Conservation (phyloP, 768 basidiomycete genomes). For the Termitomyces sp. region DNA sequence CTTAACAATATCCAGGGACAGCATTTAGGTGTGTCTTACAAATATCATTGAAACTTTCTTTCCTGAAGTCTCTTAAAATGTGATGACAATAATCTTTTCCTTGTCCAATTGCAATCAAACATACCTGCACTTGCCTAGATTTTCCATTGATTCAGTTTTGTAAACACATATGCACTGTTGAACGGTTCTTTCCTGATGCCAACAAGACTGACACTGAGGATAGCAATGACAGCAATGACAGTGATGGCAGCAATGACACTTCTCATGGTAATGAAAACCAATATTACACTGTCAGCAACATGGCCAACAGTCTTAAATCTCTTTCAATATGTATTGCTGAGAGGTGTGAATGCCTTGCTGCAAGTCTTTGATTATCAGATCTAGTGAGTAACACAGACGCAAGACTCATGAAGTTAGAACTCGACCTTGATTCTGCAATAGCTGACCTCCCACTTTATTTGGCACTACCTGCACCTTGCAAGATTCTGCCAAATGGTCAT, state of each 20-base stretch:
- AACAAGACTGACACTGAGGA: not conserved
- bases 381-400: too few species aligned
- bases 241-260: not conserved
- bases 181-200: conserved; percentile 4
- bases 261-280: too few species aligned
- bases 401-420: not conserved
- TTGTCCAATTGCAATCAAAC: too few species aligned
- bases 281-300: not conserved
- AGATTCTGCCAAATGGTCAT: not conserved
- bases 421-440: not conserved
- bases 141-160: conserved; percentile 15
- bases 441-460: not conserved
- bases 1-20: too few species aligned
- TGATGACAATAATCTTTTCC: too few species aligned
- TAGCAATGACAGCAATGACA: not conserved
- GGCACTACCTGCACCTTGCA: not conserved
- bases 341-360: not conserved
- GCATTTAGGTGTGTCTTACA: too few species aligned
- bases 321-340: not conserved
- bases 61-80: too few species aligned
- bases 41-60: too few species aligned
- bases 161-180: conserved; percentile 18
- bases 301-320: too few species aligned
- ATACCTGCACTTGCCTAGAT: not conserved
- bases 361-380: not conserved